These are phyloP conservation scores for Termitomyces sp. DNA, from an alignment of 768 basidiomycete species.

Conservation along the genomic window DNA sequence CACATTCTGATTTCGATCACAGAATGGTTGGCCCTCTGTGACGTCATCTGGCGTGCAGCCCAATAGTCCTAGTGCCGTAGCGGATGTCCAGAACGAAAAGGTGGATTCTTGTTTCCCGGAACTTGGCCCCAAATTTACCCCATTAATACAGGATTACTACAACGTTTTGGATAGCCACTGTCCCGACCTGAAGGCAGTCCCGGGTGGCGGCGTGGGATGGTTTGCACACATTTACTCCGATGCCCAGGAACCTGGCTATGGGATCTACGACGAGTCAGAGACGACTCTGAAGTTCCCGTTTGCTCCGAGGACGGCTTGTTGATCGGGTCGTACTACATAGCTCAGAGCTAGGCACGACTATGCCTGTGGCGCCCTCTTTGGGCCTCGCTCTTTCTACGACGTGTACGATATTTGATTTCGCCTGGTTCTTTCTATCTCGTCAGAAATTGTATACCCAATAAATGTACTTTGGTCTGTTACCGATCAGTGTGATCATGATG, in stretches of 20 bases:
- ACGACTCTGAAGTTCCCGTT: conserved; percentile 59
- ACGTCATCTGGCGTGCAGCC: conserved; percentile 62
- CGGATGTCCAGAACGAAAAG: conserved; percentile 60
- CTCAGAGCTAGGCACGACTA: no score
- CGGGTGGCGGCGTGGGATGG: conserved; percentile 72
- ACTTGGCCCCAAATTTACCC: conserved; percentile 5
- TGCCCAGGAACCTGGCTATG: conserved; percentile 64
- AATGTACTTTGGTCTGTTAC: not conserved
- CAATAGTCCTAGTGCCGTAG: conserved; percentile 60
- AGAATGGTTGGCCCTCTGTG: conserved; percentile 81
- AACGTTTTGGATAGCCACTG: conserved; percentile 64
- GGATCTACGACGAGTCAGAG: conserved; percentile 53
- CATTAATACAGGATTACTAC: conserved; percentile 53
- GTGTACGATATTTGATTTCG: no score
- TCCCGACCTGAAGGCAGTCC: conserved; percentile 54
- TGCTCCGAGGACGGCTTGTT: conserved; percentile 62
- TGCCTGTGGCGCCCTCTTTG: not conserved
- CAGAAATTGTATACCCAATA: not conserved
- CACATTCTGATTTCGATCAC: not conserved
- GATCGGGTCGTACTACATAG: conserved; percentile 17
- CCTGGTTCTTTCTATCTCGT: not conserved
- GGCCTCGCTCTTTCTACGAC: not conserved
- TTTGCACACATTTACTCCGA: conserved; percentile 82
- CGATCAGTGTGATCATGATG: no score
- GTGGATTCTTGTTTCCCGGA: conserved; percentile 31